Conservation (phyloP, 1,284 basidiomycete genomes). For the Termitomyces sp. region DNA sequence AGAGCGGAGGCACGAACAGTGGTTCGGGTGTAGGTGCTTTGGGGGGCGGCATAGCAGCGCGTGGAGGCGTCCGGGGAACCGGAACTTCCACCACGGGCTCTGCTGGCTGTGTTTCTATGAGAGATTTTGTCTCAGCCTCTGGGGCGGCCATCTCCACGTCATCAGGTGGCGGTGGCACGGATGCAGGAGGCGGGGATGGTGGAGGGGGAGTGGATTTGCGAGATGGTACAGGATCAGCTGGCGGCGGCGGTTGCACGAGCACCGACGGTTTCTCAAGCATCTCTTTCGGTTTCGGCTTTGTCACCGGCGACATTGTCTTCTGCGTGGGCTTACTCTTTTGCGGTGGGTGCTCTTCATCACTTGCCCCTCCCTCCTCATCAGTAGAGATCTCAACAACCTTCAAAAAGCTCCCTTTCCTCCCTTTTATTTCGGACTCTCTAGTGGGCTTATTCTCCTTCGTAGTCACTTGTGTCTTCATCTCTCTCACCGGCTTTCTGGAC, state of each 20-base stretch:
- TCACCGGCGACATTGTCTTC: not conserved
- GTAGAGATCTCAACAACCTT: slow-evolving; percentile 22
- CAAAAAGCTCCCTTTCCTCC: slow-evolving; percentile 14
- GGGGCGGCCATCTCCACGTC: slow-evolving; percentile 25
- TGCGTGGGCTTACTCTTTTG: not conserved
- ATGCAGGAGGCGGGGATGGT: not conserved
- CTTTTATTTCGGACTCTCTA: slow-evolving; percentile 12
- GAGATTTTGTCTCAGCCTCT: slow-evolving; percentile 6
- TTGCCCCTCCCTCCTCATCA: slow-evolving; percentile 17
- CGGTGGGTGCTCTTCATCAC: not conserved
- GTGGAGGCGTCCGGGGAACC: slow-evolving; percentile 10
- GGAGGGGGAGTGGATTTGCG: not conserved
- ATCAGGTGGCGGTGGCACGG: not conserved
- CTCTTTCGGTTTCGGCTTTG: not conserved
- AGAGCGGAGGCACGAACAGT: slow-evolving; percentile 30
- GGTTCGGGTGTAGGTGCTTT: slow-evolving; percentile 9
- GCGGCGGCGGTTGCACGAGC: not conserved
- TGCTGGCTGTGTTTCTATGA: not conserved
- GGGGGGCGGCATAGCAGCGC: not conserved
- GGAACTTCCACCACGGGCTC: not conserved
- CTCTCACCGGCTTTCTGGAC: not conserved
- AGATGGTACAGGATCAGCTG: not conserved
- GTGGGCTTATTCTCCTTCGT: slow-evolving; percentile 7
- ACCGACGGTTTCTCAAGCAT: not conserved
- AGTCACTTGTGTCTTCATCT: slow-evolving; percentile 18